Percentiles rank a stretch among this genome's conserved stretches.
phyloP scores from a whole-genome alignment of 257 asterid species.

The Fraxinus anomala region DNA sequence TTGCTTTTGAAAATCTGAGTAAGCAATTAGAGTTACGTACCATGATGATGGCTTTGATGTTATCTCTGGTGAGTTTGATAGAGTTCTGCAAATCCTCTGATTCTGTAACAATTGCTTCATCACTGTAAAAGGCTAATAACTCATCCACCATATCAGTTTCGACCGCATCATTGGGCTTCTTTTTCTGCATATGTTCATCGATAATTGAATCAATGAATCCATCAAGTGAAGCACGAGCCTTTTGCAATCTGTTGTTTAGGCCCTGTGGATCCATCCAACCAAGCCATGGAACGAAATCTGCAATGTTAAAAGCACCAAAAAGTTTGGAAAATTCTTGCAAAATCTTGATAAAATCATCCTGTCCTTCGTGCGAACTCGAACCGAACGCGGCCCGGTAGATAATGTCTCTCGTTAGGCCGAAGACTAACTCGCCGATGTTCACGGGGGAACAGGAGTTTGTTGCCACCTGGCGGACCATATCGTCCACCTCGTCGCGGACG shows the following conservation, averaged over 20 bases:
- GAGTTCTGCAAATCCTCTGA: constrained; percentile 73
- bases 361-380: constrained; percentile 62
- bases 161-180: constrained; percentile 25
- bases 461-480: constrained; percentile 45
- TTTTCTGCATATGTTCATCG: constrained; percentile 66
- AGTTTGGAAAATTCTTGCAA: constrained; percentile 77
- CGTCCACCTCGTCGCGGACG: constrained; percentile 81
- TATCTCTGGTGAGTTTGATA: constrained; percentile 59
- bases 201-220: constrained; percentile 71
- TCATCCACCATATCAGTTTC: constrained; percentile 91
- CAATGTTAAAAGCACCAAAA: constrained; percentile 74
- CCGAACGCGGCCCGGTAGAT: constrained; percentile 90
- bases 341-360: constrained; percentile 66
- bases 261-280: constrained; percentile 74
- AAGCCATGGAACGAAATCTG: constrained; percentile 77
- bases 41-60: constrained; percentile 91
- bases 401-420: constrained; percentile 67
- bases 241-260: constrained; percentile 40
- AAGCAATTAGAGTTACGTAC: constrained; percentile 34
- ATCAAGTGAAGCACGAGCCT: constrained; percentile 72
- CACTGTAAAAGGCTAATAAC: constrained; percentile 67
- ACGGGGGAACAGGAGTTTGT: constrained; percentile 40
- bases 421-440: constrained; percentile 77
- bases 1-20: not conserved
- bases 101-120: constrained; percentile 46